Conservation (phyloP, 2,329 filamentous ascomycete species). For the Stagonosporopsis tanaceti region DNA sequence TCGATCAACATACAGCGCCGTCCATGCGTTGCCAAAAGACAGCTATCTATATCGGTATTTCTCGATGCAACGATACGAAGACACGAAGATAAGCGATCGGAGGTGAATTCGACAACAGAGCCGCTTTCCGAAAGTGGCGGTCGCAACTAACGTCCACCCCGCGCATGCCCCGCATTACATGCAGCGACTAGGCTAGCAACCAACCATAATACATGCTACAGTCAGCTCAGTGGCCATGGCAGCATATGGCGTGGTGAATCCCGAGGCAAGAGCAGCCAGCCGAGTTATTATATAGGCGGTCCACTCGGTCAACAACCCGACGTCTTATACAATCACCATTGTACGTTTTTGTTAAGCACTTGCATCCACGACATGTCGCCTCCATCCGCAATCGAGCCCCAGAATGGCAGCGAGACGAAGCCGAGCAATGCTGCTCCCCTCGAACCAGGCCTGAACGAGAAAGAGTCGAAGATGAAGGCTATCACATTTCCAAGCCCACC, state of each 20-base stretch:
- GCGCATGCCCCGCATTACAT: conserved; percentile 14
- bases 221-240: conserved; percentile 6
- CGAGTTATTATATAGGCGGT: not conserved
- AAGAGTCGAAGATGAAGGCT: conserved; percentile 36
- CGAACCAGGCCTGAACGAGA: conserved; percentile 43
- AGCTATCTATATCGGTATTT: not conserved
- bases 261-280: conserved; percentile 10
- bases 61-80: not conserved
- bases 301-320: not conserved
- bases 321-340: not conserved
- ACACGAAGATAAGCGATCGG: not conserved
- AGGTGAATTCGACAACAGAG: not conserved
- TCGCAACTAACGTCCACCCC: conserved; percentile 14
- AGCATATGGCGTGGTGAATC: conserved; percentile 5
- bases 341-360: not conserved
- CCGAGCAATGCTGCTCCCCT: conserved; percentile 40
- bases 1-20: not conserved
- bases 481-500: conserved; percentile 40
- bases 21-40: not conserved
- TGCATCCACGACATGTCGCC: conserved; percentile 33
- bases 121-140: conserved; percentile 11
- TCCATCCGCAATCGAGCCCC: conserved; percentile 43
- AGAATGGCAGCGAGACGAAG: conserved; percentile 35
- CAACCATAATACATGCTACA: conserved; percentile 12
- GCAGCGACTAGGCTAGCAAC: conserved; percentile 1